phyloP scores from a whole-genome alignment of 495 filamentous ascomycete genomes.

The Penicillium arizonense region DNA sequence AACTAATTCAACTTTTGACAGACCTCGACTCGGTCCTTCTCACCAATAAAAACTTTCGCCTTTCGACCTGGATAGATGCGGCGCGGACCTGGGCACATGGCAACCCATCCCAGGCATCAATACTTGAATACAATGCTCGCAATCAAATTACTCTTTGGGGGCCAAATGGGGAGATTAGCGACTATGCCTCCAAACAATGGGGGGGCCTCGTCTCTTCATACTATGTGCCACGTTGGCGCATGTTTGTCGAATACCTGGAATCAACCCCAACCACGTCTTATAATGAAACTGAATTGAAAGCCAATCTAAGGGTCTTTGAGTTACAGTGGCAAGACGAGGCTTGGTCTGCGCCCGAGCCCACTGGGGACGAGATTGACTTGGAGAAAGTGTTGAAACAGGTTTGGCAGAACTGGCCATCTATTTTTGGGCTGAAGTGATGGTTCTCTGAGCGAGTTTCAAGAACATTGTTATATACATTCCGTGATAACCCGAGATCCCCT shows the following conservation, averaged over 20 bases:
- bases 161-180: constrained; percentile 46
- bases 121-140: constrained; percentile 50
- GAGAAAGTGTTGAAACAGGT: constrained; percentile 19
- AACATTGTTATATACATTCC: too few species aligned
- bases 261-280: constrained; percentile 26
- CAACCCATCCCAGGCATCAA: constrained; percentile 28
- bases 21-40: constrained; percentile 44
- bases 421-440: constrained; percentile 18
- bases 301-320: constrained; percentile 35
- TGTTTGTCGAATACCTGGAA: constrained; percentile 46
- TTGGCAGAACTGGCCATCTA: constrained; percentile 15
- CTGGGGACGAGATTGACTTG: constrained; percentile 8
- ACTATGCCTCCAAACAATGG: constrained; percentile 53
- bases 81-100: constrained; percentile 35
- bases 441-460: background rate
- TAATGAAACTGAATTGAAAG: constrained; percentile 30
- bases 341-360: constrained; percentile 16
- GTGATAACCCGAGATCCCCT: too few species aligned
- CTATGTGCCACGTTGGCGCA: constrained; percentile 48
- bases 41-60: constrained; percentile 43
- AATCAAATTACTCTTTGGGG: constrained; percentile 58
- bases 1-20: constrained; percentile 31
- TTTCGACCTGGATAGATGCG: constrained; percentile 41
- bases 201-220: constrained; percentile 47
- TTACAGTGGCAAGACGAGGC: constrained; percentile 37